Evolutionary conservation across 2,329 filamentous ascomycete species (phyloP).

Genomic region (Exophiala sp.): DNA sequence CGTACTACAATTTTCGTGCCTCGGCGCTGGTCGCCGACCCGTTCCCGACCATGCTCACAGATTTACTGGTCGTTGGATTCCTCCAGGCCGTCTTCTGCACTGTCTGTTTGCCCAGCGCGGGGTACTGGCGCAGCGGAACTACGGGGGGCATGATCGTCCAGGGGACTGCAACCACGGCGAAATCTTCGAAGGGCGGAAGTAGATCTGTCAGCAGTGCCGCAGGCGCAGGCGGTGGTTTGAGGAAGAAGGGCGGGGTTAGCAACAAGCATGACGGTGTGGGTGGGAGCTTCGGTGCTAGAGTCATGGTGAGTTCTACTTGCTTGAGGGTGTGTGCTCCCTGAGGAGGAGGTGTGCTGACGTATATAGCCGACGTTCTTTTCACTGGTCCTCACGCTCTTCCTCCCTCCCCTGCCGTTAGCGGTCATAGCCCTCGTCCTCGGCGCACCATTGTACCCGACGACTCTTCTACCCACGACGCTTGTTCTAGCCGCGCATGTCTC

Average conservation of each 20-base stretch:
- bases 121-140: slow-evolving; percentile 32
- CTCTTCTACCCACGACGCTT: slow-evolving; percentile 72
- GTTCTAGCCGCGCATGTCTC: slow-evolving; percentile 79
- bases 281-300: slow-evolving; percentile 20
- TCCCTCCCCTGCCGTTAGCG: slow-evolving; percentile 57
- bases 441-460: slow-evolving; percentile 69
- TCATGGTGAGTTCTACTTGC: slow-evolving; percentile 27
- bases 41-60: slow-evolving; percentile 57
- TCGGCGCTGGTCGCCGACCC: slow-evolving; percentile 66
- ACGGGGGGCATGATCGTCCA: slow-evolving; percentile 19
- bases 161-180: slow-evolving; percentile 10
- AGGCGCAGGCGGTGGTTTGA: slow-evolving; percentile 19
- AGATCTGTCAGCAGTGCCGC: slow-evolving; percentile 4
- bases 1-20: slow-evolving; percentile 63
- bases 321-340: not conserved
- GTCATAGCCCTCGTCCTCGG: slow-evolving; percentile 72
- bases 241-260: slow-evolving; percentile 19
- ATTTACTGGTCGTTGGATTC: slow-evolving; percentile 60
- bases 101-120: slow-evolving; percentile 57
- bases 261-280: slow-evolving; percentile 14
- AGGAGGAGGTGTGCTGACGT: not conserved
- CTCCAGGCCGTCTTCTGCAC: slow-evolving; percentile 61
- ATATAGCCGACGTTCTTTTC: slow-evolving; percentile 46
- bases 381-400: slow-evolving; percentile 54
- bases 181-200: slow-evolving; percentile 4